A percentile compares a stretch with the other conserved stretches of the same genome.
Conservation (phyloP, 192 early-diverging fungal genomes). For the Backusella tuberculispora region DNA sequence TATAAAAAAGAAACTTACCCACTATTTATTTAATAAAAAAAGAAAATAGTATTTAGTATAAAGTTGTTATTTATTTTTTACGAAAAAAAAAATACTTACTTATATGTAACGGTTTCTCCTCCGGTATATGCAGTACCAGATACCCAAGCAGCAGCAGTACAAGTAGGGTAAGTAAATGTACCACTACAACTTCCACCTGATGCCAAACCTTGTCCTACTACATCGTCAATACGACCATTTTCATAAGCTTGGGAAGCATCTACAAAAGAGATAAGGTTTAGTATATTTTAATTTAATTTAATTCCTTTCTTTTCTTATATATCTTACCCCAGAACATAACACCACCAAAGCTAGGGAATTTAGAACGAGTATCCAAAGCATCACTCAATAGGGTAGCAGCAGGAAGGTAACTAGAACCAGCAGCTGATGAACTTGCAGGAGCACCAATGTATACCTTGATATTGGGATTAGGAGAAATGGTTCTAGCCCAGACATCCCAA, state of each 20-base stretch:
- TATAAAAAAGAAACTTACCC: background rate
- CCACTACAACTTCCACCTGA: conserved; percentile 18
- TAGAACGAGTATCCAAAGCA: conserved; percentile 40
- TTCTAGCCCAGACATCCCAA: conserved; percentile 65
- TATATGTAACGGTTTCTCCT: conserved; percentile 44
- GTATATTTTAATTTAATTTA: background rate
- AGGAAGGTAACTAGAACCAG: conserved; percentile 56
- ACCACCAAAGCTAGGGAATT: conserved; percentile 57
- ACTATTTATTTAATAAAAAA: background rate
- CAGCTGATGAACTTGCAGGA: conserved; percentile 57
- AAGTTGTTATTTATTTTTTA: background rate
- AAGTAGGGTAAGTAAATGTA: conserved; percentile 32
- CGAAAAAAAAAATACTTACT: conserved; percentile 22
- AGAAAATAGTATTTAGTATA: background rate
- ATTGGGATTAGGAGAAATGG: conserved; percentile 56
- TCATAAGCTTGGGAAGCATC: conserved; percentile 42
- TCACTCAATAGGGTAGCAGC: conserved; percentile 41
- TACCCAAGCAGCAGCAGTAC: conserved; percentile 45
- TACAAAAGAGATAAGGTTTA: background rate
- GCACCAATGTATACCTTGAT: conserved; percentile 66
- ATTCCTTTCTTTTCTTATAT: background rate
- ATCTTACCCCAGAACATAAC: conserved; percentile 60
- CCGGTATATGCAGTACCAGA: conserved; percentile 38
- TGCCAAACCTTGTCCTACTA: conserved; percentile 9
- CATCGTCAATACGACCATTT: conserved; percentile 24